Evolutionary conservation across 2,329 filamentous ascomycete genomes (phyloP).

Genomic region (Xylaria sp.): DNA sequence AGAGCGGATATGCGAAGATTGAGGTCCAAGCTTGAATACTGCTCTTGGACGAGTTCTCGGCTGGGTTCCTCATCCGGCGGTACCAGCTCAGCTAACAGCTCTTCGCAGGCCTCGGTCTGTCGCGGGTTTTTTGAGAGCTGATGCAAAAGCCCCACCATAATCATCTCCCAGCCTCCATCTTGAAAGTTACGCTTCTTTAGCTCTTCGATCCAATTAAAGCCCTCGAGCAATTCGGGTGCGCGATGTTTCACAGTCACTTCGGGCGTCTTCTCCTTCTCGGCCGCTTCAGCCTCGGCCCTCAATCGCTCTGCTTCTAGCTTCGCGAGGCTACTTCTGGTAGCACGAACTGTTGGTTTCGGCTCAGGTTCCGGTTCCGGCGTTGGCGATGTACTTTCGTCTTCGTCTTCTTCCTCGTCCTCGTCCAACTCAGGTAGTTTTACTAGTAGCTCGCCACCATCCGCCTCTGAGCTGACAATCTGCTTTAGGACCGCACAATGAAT

Average conservation of each 20-base stretch:
- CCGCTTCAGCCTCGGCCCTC: slow-evolving; percentile 67
- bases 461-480: slow-evolving; percentile 79
- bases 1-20: slow-evolving; percentile 84
- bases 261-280: slow-evolving; percentile 58
- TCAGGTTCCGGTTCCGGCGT: slow-evolving; percentile 77
- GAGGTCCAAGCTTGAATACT: slow-evolving; percentile 81
- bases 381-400: slow-evolving; percentile 61
- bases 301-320: slow-evolving; percentile 80
- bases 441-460: slow-evolving; percentile 80
- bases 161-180: slow-evolving; percentile 90
- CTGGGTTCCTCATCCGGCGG: slow-evolving; percentile 80
- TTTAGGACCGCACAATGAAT: slow-evolving; percentile 93
- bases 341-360: slow-evolving; percentile 71
- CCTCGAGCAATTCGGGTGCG: slow-evolving; percentile 78
- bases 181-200: slow-evolving; percentile 85
- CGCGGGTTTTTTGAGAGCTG: slow-evolving; percentile 82
- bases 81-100: slow-evolving; percentile 81
- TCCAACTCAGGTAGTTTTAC: slow-evolving; percentile 81
- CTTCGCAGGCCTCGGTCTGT: slow-evolving; percentile 77
- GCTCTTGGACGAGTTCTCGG: slow-evolving; percentile 74
- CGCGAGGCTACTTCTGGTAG: slow-evolving; percentile 85
- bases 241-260: slow-evolving; percentile 67
- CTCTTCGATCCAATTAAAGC: slow-evolving; percentile 86
- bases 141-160: slow-evolving; percentile 86
- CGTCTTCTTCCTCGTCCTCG: slow-evolving; percentile 71